Base-by-base conservation (phyloP, 2,329 filamentous ascomycete species). In the Pseudogymnoascus sp. region DNA sequence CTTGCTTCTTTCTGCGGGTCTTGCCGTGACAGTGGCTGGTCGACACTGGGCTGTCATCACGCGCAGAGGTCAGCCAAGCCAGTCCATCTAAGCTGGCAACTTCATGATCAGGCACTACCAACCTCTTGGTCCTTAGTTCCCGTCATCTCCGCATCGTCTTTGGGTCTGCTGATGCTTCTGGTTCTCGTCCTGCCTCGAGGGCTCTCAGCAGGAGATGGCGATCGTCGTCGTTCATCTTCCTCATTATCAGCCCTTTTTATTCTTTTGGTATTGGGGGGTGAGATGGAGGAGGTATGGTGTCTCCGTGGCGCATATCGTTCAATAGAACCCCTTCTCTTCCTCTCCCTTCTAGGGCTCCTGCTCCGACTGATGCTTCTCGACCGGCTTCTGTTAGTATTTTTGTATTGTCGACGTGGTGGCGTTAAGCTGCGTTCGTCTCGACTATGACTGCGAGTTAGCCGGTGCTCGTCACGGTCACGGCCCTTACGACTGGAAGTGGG, bases 201-300 rank as follows among this genome's bases (percentile, higher is more conserved):
- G 48, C 48, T 55, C 29, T 55, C 9, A 55, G 33, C 48, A 55
- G 48, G 65, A 51, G 17, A 63, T 59, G 67, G 60, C 9, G 66
- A 67, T 64, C 63, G 63, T 63, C 66, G 70, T 74, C 75, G 73
- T 74, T 78, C 73, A 75, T 76, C 74, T 74, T 77, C 76, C 71
- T 74, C 79, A 80, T 74, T 74, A 84, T 86, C 83, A 85, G 80
- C 81, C 72, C 78, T 79, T 74, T 76, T 82, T 74, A 78, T 73
- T 76, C 75, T 79, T 71, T 73, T 72, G 72, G 76, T 77, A 73
- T 79, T 77, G 70, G 66, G 65, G 65, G 70, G 67, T 61, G 81
- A 81, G 71, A 76, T 76, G 66, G 81, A 81, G 66, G 82, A 83
- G 66, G 76, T 76, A 71, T 78, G 82, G 68, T 76, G 77, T 71